A percentile compares a stretch with the other conserved stretches of the same genome.
phyloP scores from a whole-genome alignment of 192 early-diverging fungal species.

The Backusella sp. region DNA sequence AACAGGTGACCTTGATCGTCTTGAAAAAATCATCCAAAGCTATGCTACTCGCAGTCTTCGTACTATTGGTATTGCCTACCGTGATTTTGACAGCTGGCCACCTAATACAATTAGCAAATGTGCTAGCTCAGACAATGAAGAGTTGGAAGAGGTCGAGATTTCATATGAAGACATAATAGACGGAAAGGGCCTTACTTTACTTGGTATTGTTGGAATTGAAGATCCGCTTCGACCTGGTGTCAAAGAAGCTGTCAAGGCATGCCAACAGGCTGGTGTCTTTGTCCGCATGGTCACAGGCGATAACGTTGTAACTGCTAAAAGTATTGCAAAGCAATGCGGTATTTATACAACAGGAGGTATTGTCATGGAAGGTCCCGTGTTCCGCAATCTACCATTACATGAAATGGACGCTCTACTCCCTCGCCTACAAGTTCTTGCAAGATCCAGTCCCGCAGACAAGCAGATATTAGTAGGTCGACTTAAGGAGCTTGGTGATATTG shows the following conservation, averaged over 20 bases:
- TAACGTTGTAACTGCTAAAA: conserved; percentile 88
- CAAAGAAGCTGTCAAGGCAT: conserved; percentile 81
- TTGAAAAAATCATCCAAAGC: conserved; percentile 55
- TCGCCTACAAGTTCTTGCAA: conserved; percentile 90
- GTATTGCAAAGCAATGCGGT: conserved; percentile 93
- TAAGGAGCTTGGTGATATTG: conserved; percentile 88
- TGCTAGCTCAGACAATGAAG: neutral
- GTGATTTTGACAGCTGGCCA: conserved; percentile 75
- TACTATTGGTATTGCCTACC: conserved; percentile 87
- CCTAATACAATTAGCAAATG: conserved; percentile 26
- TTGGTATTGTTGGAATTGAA: conserved; percentile 94
- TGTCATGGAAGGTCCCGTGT: conserved; percentile 93
- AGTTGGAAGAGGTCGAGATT: conserved; percentile 51
- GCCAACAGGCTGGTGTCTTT: conserved; percentile 88
- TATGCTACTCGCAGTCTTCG: conserved; percentile 85
- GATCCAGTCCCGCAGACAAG: conserved; percentile 95
- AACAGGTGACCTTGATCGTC: conserved; percentile 30
- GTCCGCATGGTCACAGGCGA: conserved; percentile 99
- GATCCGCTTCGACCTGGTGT: conserved; percentile 97
- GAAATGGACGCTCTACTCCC: conserved; percentile 94
- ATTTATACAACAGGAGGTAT: conserved; percentile 87
- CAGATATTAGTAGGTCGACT: conserved; percentile 90
- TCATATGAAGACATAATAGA: conserved; percentile 51
- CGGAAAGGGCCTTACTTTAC: conserved; percentile 60
- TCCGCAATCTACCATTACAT: conserved; percentile 76